A percentile compares a stretch with the other conserved stretches of the same genome.
Conservation (phyloP, 2,329 filamentous ascomycete genomes). For the Biscogniauxia marginata region DNA sequence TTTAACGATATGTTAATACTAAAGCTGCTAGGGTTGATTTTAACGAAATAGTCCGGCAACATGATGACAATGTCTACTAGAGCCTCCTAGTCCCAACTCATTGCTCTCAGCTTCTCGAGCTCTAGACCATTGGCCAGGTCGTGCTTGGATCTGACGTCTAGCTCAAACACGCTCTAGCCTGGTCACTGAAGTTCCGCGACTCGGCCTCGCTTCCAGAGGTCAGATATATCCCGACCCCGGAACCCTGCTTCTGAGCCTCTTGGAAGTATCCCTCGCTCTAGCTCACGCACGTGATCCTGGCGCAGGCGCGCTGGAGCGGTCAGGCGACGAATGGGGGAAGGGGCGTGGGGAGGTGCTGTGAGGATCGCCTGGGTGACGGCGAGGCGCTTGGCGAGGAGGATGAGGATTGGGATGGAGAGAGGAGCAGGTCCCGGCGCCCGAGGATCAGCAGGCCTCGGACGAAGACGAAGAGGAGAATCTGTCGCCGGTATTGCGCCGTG, state of each 20-base stretch:
- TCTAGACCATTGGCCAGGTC: slow-evolving; percentile 31
- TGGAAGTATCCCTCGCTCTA: slow-evolving; percentile 40
- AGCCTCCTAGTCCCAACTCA: slow-evolving; percentile 45
- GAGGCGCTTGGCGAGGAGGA: not conserved
- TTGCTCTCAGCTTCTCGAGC: slow-evolving; percentile 27
- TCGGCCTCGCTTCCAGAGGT: slow-evolving; percentile 45
- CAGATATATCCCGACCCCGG: slow-evolving; percentile 40
- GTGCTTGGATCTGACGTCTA: slow-evolving; percentile 39
- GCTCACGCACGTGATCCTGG: slow-evolving; percentile 41
- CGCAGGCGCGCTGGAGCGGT: slow-evolving; percentile 44
- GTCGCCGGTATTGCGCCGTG: no score
- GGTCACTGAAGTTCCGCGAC: slow-evolving; percentile 32
- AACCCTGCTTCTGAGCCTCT: slow-evolving; percentile 29
- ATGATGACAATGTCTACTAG: slow-evolving; percentile 42
- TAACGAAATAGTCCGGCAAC: slow-evolving; percentile 40
- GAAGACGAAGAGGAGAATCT: no score
- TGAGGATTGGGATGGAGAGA: no score
- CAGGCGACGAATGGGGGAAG: slow-evolving; percentile 42
- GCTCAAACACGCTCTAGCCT: slow-evolving; percentile 26
- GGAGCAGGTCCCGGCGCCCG: no score
- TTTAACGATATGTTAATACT: slow-evolving; percentile 47
- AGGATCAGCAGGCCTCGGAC: no score
- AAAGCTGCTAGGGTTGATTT: slow-evolving; percentile 47
- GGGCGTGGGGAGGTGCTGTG: slow-evolving; percentile 35
- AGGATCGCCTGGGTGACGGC: no score